Evolutionary conservation across 2,329 filamentous ascomycete species (phyloP).

Genomic region (Penicillium sp.): DNA sequence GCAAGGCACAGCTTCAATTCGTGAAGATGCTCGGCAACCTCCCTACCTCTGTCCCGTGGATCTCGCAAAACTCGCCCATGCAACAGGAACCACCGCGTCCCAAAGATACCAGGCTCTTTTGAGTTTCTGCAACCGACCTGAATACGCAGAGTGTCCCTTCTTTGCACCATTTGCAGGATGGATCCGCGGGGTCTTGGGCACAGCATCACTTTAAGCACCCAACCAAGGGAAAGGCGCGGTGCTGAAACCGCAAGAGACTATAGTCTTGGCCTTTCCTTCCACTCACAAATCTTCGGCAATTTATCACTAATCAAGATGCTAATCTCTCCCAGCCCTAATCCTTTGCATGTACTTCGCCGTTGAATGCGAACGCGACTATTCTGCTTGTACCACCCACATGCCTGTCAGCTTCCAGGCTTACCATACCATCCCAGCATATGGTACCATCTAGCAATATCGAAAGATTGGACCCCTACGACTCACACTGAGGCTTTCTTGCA

Average conservation of each 20-base stretch:
- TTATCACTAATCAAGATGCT: no score
- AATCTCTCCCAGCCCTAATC: no score
- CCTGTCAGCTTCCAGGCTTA: no score
- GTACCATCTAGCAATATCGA: no score
- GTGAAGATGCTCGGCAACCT: slow-evolving; percentile 36
- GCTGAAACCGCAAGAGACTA: neutral
- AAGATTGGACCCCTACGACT: no score
- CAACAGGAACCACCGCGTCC: slow-evolving; percentile 17
- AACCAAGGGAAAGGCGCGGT: neutral
- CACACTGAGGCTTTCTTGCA: no score
- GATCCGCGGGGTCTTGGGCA: slow-evolving; percentile 9
- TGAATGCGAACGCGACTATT: neutral
- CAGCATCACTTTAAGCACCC: neutral
- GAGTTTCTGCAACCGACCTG: slow-evolving; percentile 20
- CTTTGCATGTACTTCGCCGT: neutral
- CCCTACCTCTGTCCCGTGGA: slow-evolving; percentile 38
- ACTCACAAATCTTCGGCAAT: no score
- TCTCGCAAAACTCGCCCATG: slow-evolving; percentile 28
- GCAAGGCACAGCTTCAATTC: slow-evolving; percentile 34
- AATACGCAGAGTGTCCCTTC: slow-evolving; percentile 15
- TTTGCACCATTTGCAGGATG: slow-evolving; percentile 28
- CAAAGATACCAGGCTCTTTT: slow-evolving; percentile 25
- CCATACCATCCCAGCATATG: no score
- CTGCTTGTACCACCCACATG: no score
- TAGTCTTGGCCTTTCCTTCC: no score